Percentiles rank a stretch among this genome's conserved stretches.
Conservation (phyloP, 75 land plant genomes). For the Ceratopteris richardii region DNA sequence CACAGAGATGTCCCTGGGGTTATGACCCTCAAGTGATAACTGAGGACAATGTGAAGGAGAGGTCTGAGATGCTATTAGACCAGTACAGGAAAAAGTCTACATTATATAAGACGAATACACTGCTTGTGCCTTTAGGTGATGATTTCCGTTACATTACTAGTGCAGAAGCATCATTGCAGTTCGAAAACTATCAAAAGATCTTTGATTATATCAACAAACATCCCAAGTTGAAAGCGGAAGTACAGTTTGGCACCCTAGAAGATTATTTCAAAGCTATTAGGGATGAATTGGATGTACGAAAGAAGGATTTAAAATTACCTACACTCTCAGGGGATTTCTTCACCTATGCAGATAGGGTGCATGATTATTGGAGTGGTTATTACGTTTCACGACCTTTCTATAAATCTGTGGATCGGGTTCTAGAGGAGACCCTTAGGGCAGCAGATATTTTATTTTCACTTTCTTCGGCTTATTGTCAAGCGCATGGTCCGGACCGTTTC, state of each 20-base stretch:
- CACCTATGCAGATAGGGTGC: conserved; percentile 89
- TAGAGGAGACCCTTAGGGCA: conserved; percentile 87
- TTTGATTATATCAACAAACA: conserved; percentile 87
- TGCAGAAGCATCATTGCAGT: conserved; percentile 93
- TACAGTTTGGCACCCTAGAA: conserved; percentile 87
- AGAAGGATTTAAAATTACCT: conserved; percentile 65
- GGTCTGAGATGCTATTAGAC: conserved; percentile 67
- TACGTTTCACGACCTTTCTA: conserved; percentile 96
- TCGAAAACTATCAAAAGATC: conserved; percentile 71
- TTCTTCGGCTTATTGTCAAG: conserved; percentile 57
- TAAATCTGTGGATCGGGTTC: conserved; percentile 92
- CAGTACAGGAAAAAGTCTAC: conserved; percentile 95
- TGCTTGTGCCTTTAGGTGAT: conserved; percentile 97
- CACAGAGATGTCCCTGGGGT: conserved; percentile 78
- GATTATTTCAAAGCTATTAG: conserved; percentile 82
- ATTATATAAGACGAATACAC: conserved; percentile 75
- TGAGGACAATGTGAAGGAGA: conserved; percentile 68
- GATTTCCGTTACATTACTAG: conserved; percentile 80
- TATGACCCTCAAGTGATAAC: conserved; percentile 66
- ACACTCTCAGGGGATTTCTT: conserved; percentile 96
- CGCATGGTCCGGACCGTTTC: conserved; percentile 35
- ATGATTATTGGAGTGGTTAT: conserved; percentile 99
- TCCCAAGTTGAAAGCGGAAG: conserved; percentile 66
- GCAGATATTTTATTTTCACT: conserved; percentile 69
- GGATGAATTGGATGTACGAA: conserved; percentile 57